phyloP scores from a whole-genome alignment of 2,329 filamentous ascomycete genomes.

The Ophiostoma sp. region DNA sequence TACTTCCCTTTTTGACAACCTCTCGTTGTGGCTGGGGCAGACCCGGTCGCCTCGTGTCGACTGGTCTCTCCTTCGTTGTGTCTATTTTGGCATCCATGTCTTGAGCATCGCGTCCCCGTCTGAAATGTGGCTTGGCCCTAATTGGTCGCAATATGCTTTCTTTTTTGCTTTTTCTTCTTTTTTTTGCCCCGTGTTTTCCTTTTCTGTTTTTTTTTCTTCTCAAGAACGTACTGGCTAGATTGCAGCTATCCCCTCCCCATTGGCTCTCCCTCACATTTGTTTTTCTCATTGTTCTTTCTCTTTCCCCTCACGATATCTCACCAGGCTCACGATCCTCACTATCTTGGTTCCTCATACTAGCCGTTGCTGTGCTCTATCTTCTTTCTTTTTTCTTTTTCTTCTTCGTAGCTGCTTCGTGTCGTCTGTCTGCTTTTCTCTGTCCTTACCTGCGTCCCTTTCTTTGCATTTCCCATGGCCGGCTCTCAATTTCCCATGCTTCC shows the following conservation, averaged over 20 bases:
- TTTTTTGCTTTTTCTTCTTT: background rate
- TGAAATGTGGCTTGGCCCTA: background rate
- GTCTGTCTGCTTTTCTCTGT: background rate
- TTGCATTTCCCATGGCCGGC: background rate
- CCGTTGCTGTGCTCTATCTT: background rate
- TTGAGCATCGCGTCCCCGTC: background rate
- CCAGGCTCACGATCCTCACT: background rate
- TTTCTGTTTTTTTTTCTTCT: background rate
- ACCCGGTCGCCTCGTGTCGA: background rate
- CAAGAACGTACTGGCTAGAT: background rate
- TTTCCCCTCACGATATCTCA: background rate
- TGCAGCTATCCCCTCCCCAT: background rate
- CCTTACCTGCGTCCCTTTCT: background rate
- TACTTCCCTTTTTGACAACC: background rate
- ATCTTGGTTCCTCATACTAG: background rate
- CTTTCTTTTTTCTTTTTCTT: background rate
- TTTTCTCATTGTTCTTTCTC: background rate
- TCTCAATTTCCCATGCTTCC: background rate
- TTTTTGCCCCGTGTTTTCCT: background rate
- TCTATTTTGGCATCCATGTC: too few relatives aligned
- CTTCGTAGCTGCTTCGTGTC: background rate
- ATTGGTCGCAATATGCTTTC: background rate
- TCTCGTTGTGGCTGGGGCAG: background rate
- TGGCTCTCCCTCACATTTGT: background rate
- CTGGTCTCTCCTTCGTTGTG: background rate